These are phyloP conservation scores for Kwoniella europaea DNA, from an alignment of 768 basidiomycete genomes.

Conservation along the genomic window DNA sequence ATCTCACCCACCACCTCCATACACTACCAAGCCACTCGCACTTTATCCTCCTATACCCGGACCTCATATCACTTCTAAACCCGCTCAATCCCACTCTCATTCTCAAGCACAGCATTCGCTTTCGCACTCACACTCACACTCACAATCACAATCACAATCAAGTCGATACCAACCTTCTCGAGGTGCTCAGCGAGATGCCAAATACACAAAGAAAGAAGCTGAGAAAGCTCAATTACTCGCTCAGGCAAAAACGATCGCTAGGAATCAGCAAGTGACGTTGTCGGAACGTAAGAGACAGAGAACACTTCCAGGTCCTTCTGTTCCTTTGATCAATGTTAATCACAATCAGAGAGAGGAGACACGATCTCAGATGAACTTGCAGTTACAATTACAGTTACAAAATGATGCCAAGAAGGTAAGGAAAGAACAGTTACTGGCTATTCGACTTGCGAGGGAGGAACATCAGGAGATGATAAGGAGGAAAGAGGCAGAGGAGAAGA, in stretches of 20 bases:
- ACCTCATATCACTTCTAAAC: background rate
- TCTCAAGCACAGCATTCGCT: background rate
- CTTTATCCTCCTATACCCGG: background rate
- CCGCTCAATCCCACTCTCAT: background rate
- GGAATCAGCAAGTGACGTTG: background rate
- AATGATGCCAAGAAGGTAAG: slow-evolving; percentile 8
- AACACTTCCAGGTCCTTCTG: no score
- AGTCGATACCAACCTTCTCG: slow-evolving; percentile 40
- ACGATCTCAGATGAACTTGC: no score
- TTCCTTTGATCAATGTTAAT: background rate
- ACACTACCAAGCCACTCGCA: background rate
- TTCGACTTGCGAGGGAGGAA: slow-evolving; percentile 29
- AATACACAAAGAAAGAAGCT: slow-evolving; percentile 22
- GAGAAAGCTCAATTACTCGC: background rate
- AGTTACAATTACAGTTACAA: no score
- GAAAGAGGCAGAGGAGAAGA: slow-evolving; percentile 29
- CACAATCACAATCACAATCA: slow-evolving; percentile 4
- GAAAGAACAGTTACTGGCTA: slow-evolving; percentile 32
- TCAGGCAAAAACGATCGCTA: background rate
- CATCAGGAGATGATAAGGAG: background rate
- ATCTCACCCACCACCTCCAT: background rate
- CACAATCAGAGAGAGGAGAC: no score
- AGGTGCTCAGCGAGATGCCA: slow-evolving; percentile 50
- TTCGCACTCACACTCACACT: background rate
- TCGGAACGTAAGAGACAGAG: background rate